phyloP scores from a whole-genome alignment of 2,329 filamentous ascomycete genomes.

The Akanthomyces lecanii region DNA sequence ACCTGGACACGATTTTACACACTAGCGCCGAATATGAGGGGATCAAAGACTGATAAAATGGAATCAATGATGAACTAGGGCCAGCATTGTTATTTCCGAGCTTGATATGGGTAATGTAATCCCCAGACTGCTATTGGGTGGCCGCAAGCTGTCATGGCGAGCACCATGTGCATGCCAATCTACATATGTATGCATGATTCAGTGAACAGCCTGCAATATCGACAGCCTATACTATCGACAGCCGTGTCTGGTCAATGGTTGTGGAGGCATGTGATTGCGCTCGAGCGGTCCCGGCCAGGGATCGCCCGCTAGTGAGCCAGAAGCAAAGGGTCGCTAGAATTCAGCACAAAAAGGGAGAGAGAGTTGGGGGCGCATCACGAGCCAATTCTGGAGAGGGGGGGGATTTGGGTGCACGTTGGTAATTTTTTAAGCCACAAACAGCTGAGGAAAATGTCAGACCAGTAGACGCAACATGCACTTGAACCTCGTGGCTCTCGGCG shows the following conservation, averaged over 20 bases:
- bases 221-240: too few relatives aligned
- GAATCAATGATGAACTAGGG: neutral
- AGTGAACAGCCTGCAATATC: neutral
- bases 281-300: neutral
- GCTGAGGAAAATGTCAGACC: too few relatives aligned
- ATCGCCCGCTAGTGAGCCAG: too few relatives aligned
- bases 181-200: neutral
- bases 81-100: neutral
- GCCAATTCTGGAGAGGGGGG: too few relatives aligned
- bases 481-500: too few relatives aligned
- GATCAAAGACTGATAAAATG: neutral
- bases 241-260: neutral
- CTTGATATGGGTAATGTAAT: neutral
- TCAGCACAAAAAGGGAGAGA: too few relatives aligned
- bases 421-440: too few relatives aligned
- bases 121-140: neutral
- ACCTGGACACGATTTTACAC: neutral
- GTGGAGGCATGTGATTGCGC: neutral
- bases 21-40: neutral
- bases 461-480: too few relatives aligned
- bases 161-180: neutral
- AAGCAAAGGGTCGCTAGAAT: too few relatives aligned
- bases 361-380: too few relatives aligned
- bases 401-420: too few relatives aligned
- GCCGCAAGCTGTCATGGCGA: neutral